phyloP scores from a whole-genome alignment of 2,329 filamentous ascomycete genomes.

The Sporothrix mexicana region DNA sequence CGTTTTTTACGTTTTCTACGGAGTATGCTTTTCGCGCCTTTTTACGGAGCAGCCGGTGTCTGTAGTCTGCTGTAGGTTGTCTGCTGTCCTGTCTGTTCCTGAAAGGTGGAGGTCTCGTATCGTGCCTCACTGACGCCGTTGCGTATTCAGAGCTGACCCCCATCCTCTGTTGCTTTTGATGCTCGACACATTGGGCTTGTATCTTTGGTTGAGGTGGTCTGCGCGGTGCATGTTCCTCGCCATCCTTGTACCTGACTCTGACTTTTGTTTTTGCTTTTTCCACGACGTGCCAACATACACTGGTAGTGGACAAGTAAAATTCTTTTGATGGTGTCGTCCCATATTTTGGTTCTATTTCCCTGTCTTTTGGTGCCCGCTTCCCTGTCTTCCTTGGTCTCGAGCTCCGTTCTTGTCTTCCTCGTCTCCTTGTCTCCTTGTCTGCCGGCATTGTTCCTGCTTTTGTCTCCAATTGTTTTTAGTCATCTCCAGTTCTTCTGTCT shows the following conservation, averaged over 20 bases:
- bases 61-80: too few relatives aligned
- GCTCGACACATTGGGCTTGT: too few relatives aligned
- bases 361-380: background rate
- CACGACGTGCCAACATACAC: too few relatives aligned
- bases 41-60: too few relatives aligned
- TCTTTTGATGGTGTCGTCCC: too few relatives aligned
- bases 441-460: conserved; percentile 6
- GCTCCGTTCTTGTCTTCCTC: conserved; percentile 17
- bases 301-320: too few relatives aligned
- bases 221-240: background rate
- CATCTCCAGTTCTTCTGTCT: conserved; percentile 5
- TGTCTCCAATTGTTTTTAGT: conserved; percentile 6
- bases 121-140: conserved; percentile 8
- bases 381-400: conserved; percentile 6
- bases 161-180: background rate
- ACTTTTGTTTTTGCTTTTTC: background rate
- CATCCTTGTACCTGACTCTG: conserved; percentile 12
- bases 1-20: too few relatives aligned
- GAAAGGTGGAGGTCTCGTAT: conserved; percentile 16
- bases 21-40: too few relatives aligned
- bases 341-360: background rate
- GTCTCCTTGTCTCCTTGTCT: too few relatives aligned
- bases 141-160: conserved; percentile 19
- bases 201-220: background rate
- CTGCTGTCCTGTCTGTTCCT: conserved; percentile 5